Evolutionary conservation across 192 early-diverging fungal genomes (phyloP).

Genomic region (Podila clonocystis): DNA sequence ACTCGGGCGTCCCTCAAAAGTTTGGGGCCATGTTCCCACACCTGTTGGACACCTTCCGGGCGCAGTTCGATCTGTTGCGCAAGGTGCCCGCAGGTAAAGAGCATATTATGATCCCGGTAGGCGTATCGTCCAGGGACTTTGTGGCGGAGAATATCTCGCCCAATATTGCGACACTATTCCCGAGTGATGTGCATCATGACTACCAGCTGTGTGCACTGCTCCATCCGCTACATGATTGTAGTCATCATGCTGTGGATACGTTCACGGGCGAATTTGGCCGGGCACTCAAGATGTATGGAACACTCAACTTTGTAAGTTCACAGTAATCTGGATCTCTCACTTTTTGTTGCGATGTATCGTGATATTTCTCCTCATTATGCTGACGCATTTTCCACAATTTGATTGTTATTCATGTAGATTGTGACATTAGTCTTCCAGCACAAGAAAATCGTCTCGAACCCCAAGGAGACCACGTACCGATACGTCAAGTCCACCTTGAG

Average conservation of each 20-base stretch:
- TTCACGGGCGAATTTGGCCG: slow-evolving; percentile 60
- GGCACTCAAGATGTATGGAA: slow-evolving; percentile 67
- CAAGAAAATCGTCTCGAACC: slow-evolving; percentile 45
- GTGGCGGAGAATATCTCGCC: slow-evolving; percentile 62
- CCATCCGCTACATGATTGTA: slow-evolving; percentile 68
- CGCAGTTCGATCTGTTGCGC: slow-evolving; percentile 26
- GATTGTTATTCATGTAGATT: too few relatives aligned
- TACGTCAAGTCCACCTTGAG: slow-evolving; percentile 64
- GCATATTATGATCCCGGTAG: slow-evolving; percentile 54
- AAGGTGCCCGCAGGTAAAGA: slow-evolving; percentile 27
- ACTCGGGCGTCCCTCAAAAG: slow-evolving; percentile 54
- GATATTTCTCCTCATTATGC: too few relatives aligned
- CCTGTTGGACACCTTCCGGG: slow-evolving; percentile 41
- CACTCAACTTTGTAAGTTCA: slow-evolving; percentile 63
- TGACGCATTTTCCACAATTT: too few relatives aligned
- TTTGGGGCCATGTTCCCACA: slow-evolving; percentile 55
- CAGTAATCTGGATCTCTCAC: too few relatives aligned
- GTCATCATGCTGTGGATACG: slow-evolving; percentile 45
- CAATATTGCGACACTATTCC: slow-evolving; percentile 58
- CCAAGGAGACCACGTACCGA: slow-evolving; percentile 51
- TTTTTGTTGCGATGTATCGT: too few relatives aligned
- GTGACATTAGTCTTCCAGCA: slow-evolving; percentile 57
- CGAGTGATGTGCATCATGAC: slow-evolving; percentile 57
- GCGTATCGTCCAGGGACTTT: slow-evolving; percentile 60
- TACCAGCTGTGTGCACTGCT: slow-evolving; percentile 66